These are phyloP conservation scores for Phaeodactylum tricornutum DNA, from an alignment of 108 stramenopile species.

Conservation along the genomic window DNA sequence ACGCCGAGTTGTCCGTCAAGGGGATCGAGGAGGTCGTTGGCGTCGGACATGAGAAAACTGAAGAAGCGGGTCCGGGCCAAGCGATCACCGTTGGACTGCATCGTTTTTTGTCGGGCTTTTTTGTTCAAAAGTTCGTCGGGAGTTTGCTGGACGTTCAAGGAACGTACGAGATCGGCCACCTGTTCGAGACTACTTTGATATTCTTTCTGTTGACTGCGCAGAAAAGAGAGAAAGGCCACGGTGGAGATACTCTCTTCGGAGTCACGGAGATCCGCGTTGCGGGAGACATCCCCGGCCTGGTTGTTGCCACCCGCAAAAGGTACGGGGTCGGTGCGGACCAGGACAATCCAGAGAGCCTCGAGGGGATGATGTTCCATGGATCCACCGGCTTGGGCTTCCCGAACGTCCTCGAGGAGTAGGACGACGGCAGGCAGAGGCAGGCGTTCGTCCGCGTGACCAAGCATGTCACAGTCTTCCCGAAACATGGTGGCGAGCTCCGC, in stretches of 20 bases:
- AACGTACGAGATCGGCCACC: conserved; percentile 36
- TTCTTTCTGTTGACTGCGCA: conserved; percentile 52
- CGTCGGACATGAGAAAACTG: conserved; percentile 41
- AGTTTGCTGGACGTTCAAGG: conserved; percentile 31
- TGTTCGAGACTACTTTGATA: conserved; percentile 34
- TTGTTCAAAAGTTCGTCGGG: conserved; percentile 1
- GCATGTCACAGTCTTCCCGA: not conserved
- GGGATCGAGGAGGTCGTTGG: conserved; percentile 62
- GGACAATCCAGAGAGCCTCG: conserved; percentile 25
- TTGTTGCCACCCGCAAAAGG: conserved; percentile 1
- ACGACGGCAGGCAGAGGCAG: conserved; percentile 17
- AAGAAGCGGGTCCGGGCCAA: conserved; percentile 41
- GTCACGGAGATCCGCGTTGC: conserved; percentile 2
- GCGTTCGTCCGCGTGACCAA: not conserved
- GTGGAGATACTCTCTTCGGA: conserved; percentile 31
- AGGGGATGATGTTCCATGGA: conserved; percentile 19
- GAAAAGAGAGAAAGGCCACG: conserved; percentile 49
- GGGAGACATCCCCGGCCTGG: conserved; percentile 3
- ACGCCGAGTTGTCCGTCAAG: conserved; percentile 13
- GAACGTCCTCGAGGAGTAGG: conserved; percentile 18
- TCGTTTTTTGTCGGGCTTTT: conserved; percentile 5
- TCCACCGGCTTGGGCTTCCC: not conserved
- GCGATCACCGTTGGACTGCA: conserved; percentile 29
- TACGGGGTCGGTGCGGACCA: conserved; percentile 30
- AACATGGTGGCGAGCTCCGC: not conserved